phyloP scores from a whole-genome alignment of 2,329 filamentous ascomycete species.

The Pseudogymnoascus sp. region DNA sequence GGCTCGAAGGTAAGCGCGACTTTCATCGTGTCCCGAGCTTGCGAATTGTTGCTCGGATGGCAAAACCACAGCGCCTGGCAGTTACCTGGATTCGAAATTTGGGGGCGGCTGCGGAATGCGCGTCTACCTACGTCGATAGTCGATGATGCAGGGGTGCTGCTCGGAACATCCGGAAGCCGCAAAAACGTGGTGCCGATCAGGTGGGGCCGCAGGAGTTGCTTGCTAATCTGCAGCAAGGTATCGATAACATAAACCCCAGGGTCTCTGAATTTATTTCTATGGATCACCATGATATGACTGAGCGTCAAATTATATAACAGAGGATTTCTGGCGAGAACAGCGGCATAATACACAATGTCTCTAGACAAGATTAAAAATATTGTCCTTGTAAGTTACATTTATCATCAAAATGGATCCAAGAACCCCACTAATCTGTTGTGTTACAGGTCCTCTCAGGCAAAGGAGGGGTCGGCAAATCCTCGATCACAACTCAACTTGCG shows the following conservation, averaged over 20 bases:
- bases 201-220: conserved; percentile 4
- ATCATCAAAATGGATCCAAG: not conserved
- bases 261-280: conserved; percentile 2
- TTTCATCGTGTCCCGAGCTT: not conserved
- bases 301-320: not conserved
- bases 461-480: conserved; percentile 96
- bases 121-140: conserved; percentile 6
- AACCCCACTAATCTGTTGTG: not conserved
- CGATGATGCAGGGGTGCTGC: conserved; percentile 1
- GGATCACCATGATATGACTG: not conserved
- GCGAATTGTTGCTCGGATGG: not conserved
- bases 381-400: conserved; percentile 51
- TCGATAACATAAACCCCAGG: conserved; percentile 7
- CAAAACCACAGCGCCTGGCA: not conserved
- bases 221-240: conserved; percentile 9
- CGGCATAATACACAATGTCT: conserved; percentile 44
- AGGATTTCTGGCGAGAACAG: not conserved
- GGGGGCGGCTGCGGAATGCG: not conserved
- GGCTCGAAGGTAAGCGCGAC: conserved; percentile 14
- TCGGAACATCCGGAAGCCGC: conserved; percentile 1
- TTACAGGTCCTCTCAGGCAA: conserved; percentile 78
- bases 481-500: conserved; percentile 92
- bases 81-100: not conserved
- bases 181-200: conserved; percentile 7
- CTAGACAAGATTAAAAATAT: conserved; percentile 68